Conservation (phyloP, 2,329 filamentous ascomycete genomes). For the Aschersonia sp. region DNA sequence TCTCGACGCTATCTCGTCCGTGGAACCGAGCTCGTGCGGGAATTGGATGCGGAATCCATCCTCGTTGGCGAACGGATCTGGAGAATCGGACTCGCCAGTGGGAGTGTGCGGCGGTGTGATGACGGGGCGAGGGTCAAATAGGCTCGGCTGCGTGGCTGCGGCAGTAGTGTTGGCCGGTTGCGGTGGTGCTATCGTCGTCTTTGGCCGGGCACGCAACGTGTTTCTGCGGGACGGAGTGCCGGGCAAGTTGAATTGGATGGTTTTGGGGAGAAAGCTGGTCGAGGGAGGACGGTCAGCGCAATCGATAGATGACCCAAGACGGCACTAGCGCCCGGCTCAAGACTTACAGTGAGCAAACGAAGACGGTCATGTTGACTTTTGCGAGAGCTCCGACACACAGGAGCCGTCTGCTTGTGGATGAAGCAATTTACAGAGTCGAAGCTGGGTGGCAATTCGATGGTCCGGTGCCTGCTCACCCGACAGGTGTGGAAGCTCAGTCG, state of each 20-base stretch:
- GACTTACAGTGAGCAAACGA: slow-evolving; percentile 25
- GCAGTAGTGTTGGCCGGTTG: slow-evolving; percentile 10
- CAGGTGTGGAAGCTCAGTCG: neutral
- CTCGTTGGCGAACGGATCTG: slow-evolving; percentile 41
- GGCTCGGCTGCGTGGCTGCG: slow-evolving; percentile 30
- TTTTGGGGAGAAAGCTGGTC: slow-evolving; percentile 83
- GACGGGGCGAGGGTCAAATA: slow-evolving; percentile 32
- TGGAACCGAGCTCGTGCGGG: slow-evolving; percentile 37
- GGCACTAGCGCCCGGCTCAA: neutral
- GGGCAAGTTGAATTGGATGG: slow-evolving; percentile 68
- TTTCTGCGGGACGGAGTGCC: slow-evolving; percentile 29
- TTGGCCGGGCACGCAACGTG: slow-evolving; percentile 14
- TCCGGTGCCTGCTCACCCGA: neutral
- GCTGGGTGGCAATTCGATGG: neutral
- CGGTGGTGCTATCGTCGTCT: slow-evolving; percentile 12
- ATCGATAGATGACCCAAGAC: neutral
- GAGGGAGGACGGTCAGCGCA: neutral
- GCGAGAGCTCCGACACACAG: neutral
- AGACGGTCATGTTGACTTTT: slow-evolving; percentile 22
- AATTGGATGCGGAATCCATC: slow-evolving; percentile 44
- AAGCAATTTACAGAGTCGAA: neutral
- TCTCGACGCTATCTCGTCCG: slow-evolving; percentile 58
- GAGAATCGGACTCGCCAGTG: slow-evolving; percentile 26
- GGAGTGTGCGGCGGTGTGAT: slow-evolving; percentile 43
- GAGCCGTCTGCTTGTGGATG: neutral